Evolutionary conservation across 108 stramenopile species (phyloP).

Genomic region (Seminavis robusta): DNA sequence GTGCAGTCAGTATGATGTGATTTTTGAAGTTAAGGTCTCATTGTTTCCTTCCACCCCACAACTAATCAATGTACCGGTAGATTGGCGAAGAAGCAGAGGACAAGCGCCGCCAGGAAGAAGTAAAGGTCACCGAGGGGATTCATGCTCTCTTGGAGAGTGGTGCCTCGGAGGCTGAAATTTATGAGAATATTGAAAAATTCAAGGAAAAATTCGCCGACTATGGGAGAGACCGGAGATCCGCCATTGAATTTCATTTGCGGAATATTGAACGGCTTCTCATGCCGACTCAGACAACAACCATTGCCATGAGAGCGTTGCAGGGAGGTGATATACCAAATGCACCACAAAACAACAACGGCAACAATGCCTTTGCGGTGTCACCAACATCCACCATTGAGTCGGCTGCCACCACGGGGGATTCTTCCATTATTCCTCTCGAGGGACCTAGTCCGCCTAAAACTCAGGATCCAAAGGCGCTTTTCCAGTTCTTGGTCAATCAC

Average conservation of each 20-base stretch:
- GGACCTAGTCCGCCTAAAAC: slow-evolving; percentile 8
- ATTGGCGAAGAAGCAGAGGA: slow-evolving; percentile 73
- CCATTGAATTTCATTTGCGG: slow-evolving; percentile 81
- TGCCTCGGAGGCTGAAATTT: slow-evolving; percentile 78
- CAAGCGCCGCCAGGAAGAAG: slow-evolving; percentile 42
- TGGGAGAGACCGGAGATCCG: slow-evolving; percentile 74
- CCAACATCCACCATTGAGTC: background rate
- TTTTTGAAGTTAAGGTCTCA: background rate
- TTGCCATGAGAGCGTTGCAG: slow-evolving; percentile 69
- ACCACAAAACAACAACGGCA: background rate
- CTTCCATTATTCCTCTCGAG: background rate
- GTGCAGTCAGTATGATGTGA: background rate
- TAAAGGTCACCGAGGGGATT: slow-evolving; percentile 44
- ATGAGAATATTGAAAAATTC: slow-evolving; percentile 75
- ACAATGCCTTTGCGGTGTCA: background rate
- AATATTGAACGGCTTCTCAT: slow-evolving; percentile 68
- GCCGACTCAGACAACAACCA: slow-evolving; percentile 77
- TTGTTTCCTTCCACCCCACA: background rate
- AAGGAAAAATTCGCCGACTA: slow-evolving; percentile 89
- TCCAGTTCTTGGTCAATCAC: slow-evolving; percentile 33
- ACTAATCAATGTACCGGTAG: slow-evolving; percentile 3
- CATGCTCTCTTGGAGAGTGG: slow-evolving; percentile 68
- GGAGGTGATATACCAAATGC: slow-evolving; percentile 14
- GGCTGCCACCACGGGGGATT: too few relatives aligned
- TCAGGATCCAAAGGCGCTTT: slow-evolving; percentile 40